Evolutionary conservation across 805 yeast species (phyloP), one percentile per base, ranked within the genome.

Genomic region (Dipodascopsis tothii): DNA sequence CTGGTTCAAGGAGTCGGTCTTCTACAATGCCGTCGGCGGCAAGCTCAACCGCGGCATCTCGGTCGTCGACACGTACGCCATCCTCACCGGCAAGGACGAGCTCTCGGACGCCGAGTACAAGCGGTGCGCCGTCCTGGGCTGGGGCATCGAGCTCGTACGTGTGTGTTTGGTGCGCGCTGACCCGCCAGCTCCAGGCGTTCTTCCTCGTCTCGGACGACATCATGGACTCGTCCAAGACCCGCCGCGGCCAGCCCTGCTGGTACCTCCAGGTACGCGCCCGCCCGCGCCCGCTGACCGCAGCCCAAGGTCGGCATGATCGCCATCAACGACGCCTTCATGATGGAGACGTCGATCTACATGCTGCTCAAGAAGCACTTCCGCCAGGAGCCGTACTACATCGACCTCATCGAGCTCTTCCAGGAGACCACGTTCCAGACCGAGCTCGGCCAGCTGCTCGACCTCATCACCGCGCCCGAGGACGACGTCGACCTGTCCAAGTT

Each of bases 241-340:
- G 98, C 74, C 81, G 98, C 65, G 98, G 96, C 48, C 96, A 90
- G 68, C 92, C 96, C 54, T 92, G 98, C 68, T 92, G 98, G 98
- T 92, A 87, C 72, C 78, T 73, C 18, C 51, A 45, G 28, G 55
- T 51, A 40, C 7, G 48, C 34, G 18, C 17, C 17, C 22, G 17
- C 9, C 14, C 14, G 17, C 20, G 36, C 11, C 2, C 17, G 21
- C 39, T 7, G n/a, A 21, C n/a, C n/a, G 34, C 5, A 75, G 54
- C 65, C 65, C 28, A 78, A 77, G 33, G 96, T 92, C 47, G 85
- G 84, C 33, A 86, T 86, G 63, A 81, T 92, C 62, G 98, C 99
- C 47, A 92, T 92, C 66, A 92, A 92, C 61, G 99, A 92, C 62
- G 78, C 98, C 3, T 92, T 92, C 66, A 85, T 92, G 92, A 74